These are phyloP conservation scores for Volvariella surrecta DNA, from an alignment of 1,284 basidiomycete species.

Conservation along the genomic window DNA sequence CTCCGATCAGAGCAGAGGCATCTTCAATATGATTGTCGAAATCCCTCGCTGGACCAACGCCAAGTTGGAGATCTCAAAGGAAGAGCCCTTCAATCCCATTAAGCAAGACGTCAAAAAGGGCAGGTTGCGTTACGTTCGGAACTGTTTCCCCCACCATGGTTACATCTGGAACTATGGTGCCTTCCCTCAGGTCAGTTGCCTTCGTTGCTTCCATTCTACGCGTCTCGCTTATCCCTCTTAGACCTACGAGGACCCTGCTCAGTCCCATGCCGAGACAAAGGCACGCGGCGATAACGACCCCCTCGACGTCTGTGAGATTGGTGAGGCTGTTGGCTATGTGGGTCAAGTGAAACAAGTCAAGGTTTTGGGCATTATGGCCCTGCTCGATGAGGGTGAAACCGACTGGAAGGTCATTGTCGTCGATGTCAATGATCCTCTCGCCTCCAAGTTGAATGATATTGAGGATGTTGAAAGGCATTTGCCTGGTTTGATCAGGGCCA, in stretches of 20 bases:
- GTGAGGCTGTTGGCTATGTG: slow-evolving; percentile 95
- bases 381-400: slow-evolving; percentile 96
- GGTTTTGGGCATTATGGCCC: slow-evolving; percentile 99
- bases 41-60: slow-evolving; percentile 99
- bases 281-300: slow-evolving; percentile 99
- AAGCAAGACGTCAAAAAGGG: slow-evolving; percentile 98
- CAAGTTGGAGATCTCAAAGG: slow-evolving; percentile 98
- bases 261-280: slow-evolving; percentile 93
- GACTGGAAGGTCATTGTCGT: slow-evolving; percentile 99
- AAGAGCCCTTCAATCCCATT: slow-evolving; percentile 98
- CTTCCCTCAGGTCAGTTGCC: slow-evolving; percentile 75
- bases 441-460: slow-evolving; percentile 95
- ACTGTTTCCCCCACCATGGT: slow-evolving; percentile 99
- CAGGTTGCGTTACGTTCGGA: slow-evolving; percentile 94
- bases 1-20: slow-evolving; percentile 86
- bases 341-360: slow-evolving; percentile 99
- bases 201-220: slow-evolving; percentile 8
- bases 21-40: slow-evolving; percentile 99
- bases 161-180: slow-evolving; percentile 99
- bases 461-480: slow-evolving; percentile 99
- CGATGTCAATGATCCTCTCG: slow-evolving; percentile 94
- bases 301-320: slow-evolving; percentile 99
- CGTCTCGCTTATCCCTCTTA: slow-evolving; percentile 25
- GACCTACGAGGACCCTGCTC: slow-evolving; percentile 97
- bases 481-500: slow-evolving; percentile 92